phyloP scores from a whole-genome alignment of 23 red algal species.

The Gracilaria gracilis region DNA sequence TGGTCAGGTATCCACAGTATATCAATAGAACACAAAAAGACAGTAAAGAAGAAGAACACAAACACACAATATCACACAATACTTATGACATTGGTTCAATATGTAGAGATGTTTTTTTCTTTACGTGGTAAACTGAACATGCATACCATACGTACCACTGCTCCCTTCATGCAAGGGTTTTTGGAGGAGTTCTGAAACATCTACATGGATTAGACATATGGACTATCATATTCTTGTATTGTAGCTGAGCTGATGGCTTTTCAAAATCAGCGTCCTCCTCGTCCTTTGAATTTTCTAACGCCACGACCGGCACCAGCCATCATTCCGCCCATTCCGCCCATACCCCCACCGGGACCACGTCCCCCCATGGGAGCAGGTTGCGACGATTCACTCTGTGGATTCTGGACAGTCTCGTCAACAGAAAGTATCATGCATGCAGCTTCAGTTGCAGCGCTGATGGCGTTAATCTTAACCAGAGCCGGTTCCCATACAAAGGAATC shows the following conservation, averaged over 20 bases:
- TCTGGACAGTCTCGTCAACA: conserved; percentile 96
- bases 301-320: conserved; percentile 76
- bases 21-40: no score
- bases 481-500: conserved; percentile 95
- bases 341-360: conserved; percentile 48
- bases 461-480: conserved; percentile 88
- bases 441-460: conserved; percentile 95
- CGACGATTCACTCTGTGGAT: conserved; percentile 60
- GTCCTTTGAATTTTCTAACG: conserved; percentile 60
- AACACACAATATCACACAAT: no score
- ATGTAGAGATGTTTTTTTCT: no score
- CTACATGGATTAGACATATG: background rate
- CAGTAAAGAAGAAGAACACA: no score
- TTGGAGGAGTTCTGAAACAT: background rate
- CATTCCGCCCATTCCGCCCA: conserved; percentile 79
- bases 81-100: no score
- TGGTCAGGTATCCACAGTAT: no score
- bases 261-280: conserved; percentile 51
- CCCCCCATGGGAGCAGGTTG: conserved; percentile 27
- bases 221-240: background rate
- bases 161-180: no score
- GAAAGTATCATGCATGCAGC: conserved; percentile 94
- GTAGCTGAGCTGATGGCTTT: background rate
- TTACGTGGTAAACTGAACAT: no score
- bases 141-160: no score